Evolutionary conservation across 2,329 filamentous ascomycete species (phyloP).

Genomic region (Coniella vitis): DNA sequence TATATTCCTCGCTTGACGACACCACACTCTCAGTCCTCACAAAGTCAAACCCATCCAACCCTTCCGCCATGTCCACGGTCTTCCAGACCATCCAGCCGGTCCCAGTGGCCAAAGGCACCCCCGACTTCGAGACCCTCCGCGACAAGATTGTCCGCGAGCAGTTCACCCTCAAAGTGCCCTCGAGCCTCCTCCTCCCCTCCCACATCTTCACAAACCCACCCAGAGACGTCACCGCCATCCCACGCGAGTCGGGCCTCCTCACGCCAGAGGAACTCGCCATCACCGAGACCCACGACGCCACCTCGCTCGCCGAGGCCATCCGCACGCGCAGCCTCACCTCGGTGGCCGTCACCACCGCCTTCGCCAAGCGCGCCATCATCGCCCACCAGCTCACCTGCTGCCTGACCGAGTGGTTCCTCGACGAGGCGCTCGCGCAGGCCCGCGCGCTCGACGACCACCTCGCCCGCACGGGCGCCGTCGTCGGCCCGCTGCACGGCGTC

Average conservation of each 20-base stretch:
- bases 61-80: not conserved
- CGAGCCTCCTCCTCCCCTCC: slow-evolving; percentile 23
- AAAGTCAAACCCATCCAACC: not conserved
- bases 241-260: slow-evolving; percentile 36
- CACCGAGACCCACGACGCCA: slow-evolving; percentile 39
- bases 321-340: slow-evolving; percentile 28
- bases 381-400: slow-evolving; percentile 33
- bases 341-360: slow-evolving; percentile 34
- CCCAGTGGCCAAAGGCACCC: slow-evolving; percentile 19
- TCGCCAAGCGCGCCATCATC: slow-evolving; percentile 38
- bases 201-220: slow-evolving; percentile 23
- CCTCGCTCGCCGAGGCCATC: slow-evolving; percentile 33
- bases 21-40: not conserved
- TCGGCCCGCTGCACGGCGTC: slow-evolving; percentile 53
- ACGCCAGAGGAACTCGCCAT: slow-evolving; percentile 38
- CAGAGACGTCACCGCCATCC: slow-evolving; percentile 28
- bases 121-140: slow-evolving; percentile 17
- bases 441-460: slow-evolving; percentile 35
- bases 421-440: slow-evolving; percentile 23
- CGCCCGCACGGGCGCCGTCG: slow-evolving; percentile 29
- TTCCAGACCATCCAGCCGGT: slow-evolving; percentile 19
- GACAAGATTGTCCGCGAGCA: slow-evolving; percentile 21
- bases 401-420: slow-evolving; percentile 20
- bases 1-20: not conserved
- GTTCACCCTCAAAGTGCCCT: slow-evolving; percentile 28